Conservation (phyloP, 805 yeast genomes). For the Saccharomycopsis schoenii region DNA sequence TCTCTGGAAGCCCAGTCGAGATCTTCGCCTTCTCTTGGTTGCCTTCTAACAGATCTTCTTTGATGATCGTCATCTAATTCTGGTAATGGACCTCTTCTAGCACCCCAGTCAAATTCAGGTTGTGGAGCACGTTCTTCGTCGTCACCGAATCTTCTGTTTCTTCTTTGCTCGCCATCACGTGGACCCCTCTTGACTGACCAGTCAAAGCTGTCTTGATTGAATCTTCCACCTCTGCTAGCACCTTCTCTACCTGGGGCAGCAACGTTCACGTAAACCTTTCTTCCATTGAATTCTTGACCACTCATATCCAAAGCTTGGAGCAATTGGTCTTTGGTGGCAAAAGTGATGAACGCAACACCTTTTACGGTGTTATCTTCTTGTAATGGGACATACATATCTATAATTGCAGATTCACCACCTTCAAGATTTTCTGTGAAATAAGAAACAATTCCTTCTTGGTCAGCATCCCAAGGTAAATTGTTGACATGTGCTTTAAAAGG, state of each 20-base stretch:
- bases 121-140: constrained; percentile 32
- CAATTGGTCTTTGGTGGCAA: constrained; percentile 65
- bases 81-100: constrained; percentile 19
- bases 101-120: constrained; percentile 28
- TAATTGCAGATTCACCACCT: constrained; percentile 30
- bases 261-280: constrained; percentile 64
- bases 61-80: constrained; percentile 11
- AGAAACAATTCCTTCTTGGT: constrained; percentile 51
- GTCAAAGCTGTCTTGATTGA: constrained; percentile 29
- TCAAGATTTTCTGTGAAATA: constrained; percentile 44
- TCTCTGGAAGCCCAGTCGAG: constrained; percentile 50
- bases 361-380: constrained; percentile 67
- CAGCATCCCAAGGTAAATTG: constrained; percentile 75
- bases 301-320: constrained; percentile 62
- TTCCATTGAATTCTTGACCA: constrained; percentile 62
- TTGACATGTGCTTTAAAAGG: constrained; percentile 87
- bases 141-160: constrained; percentile 26
- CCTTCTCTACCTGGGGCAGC: constrained; percentile 55
- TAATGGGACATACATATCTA: constrained; percentile 57
- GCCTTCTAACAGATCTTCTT: constrained; percentile 22
- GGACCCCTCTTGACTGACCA: constrained; percentile 43
- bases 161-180: constrained; percentile 32
- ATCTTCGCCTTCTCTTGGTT: constrained; percentile 43
- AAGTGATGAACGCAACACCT: constrained; percentile 85
- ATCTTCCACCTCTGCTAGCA: constrained; percentile 21